These are phyloP conservation scores for Caryopteris hybrid DNA, from an alignment of 305 asterid genomes.

Conservation along the genomic window DNA sequence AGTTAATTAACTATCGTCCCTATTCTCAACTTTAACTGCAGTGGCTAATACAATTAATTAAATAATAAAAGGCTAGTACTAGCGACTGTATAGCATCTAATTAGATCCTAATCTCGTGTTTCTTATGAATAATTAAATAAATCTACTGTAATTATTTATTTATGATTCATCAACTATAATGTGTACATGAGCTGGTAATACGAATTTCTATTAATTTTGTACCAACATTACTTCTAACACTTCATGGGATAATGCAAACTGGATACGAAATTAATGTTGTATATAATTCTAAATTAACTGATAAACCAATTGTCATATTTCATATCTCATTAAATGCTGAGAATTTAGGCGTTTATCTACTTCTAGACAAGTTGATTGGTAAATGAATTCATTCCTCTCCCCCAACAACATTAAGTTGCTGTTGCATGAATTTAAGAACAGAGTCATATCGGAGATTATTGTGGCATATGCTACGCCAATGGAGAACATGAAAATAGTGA, in stretches of 20 bases:
- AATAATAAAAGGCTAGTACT: constrained; percentile 20
- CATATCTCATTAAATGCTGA: constrained; percentile 16
- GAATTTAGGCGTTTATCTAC: not conserved
- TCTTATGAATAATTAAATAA: not conserved
- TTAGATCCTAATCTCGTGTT: constrained; percentile 14
- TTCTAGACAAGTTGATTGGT: not conserved
- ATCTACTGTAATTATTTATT: no score
- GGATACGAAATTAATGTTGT: not conserved
- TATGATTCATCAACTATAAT: not conserved
- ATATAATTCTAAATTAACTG: not conserved
- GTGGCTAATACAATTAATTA: constrained; percentile 16
- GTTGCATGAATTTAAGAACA: not conserved
- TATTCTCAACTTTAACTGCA: constrained; percentile 32
- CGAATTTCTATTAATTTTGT: not conserved
- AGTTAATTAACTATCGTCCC: constrained; percentile 25
- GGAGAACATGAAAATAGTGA: no score
- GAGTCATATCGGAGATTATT: not conserved
- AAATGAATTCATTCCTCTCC: not conserved
- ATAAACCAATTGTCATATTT: not conserved
- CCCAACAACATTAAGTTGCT: not conserved
- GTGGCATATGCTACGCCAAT: not conserved
- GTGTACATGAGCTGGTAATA: not conserved
- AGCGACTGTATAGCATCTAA: constrained; percentile 26
- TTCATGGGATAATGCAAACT: not conserved
- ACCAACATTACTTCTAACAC: not conserved